A percentile compares a stretch with the other conserved stretches of the same genome.
These are phyloP conservation scores for Candida chauliodis DNA, from an alignment of 805 yeast genomes.

Conservation along the genomic window DNA sequence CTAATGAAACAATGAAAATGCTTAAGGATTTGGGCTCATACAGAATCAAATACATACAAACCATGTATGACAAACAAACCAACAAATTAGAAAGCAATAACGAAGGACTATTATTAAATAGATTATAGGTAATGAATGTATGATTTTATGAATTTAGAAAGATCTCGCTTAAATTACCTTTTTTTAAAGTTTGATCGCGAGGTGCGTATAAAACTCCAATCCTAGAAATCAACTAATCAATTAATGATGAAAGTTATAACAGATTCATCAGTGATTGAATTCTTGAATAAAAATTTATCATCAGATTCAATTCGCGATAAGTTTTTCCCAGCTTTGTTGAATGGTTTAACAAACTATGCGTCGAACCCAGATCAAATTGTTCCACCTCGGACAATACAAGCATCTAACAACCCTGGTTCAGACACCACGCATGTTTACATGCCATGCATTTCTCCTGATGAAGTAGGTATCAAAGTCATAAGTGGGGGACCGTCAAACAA, in stretches of 20 bases:
- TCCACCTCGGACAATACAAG: conserved; percentile 52
- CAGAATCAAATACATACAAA: conserved; percentile 3
- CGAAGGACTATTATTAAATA: conserved; percentile 1
- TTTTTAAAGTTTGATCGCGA: too few relatives aligned
- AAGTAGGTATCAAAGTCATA: conserved; percentile 58
- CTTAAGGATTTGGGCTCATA: background rate
- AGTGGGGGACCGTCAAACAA: conserved; percentile 46
- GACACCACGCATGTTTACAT: conserved; percentile 54
- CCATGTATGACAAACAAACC: conserved; percentile 1
- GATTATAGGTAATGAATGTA: conserved; percentile 1
- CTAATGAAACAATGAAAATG: background rate
- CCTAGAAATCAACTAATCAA: too few relatives aligned
- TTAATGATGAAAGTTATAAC: conserved; percentile 29
- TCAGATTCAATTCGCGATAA: conserved; percentile 18
- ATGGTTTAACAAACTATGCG: conserved; percentile 40
- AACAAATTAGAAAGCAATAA: background rate
- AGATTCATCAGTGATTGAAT: conserved; percentile 26
- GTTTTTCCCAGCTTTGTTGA: conserved; percentile 35
- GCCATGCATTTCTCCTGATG: conserved; percentile 55
- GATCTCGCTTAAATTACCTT: conserved; percentile 1
- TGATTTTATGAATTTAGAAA: too few relatives aligned
- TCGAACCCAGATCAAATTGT: conserved; percentile 40
- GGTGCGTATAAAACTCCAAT: too few relatives aligned
- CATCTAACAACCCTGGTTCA: conserved; percentile 28
- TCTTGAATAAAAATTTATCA: conserved; percentile 24